Base-by-base conservation (phyloP, 1,284 basidiomycete species). In the Cryptococcus sp. region DNA sequence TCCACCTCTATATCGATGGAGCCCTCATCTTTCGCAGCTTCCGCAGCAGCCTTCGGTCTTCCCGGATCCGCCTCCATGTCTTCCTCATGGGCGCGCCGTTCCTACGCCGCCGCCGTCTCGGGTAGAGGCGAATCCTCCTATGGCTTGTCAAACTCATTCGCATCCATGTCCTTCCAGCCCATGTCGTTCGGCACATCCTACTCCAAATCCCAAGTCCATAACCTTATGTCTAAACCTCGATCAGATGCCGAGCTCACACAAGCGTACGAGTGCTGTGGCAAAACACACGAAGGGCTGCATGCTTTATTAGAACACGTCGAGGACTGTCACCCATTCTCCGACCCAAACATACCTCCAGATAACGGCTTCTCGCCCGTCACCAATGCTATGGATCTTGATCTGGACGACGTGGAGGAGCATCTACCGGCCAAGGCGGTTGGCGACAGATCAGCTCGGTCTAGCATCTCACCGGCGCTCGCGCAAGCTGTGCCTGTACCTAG, bases 241-340 rank as follows among this genome's bases (percentile, higher is more conserved):
- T 66, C 70, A 27, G 76, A 77, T 46, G 72, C 72, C 3, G 76
- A 77, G 57, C 54, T 71, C 42, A 72, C 70, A 25, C 64, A 73
- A 48, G 64, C 66, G 42, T 77, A 77, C 66, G 69, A 73, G 50
- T 77, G 76, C 60, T 77, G 76, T 44, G 69, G 69, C 8, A 60
- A 62, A 31, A 66, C 62, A 10, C 71, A 72, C 57, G 59, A 57
- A 15, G 73, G 73, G 3, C 58, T 77, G n/a, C 76, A 77, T 53
- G 72, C 67, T 8, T 57, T 77, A 17, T 57, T 76, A 38, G 76
- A 77, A 56, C 76, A 77, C 48, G 73, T 77, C 40, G 76, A 77
- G 54, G 76, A 77, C 48, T 66, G 67, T 40, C 76, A 76, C 57
- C 74, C 74, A 13, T 72, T 70, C 61, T 51, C 59, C 5, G 74